These are phyloP conservation scores for Pyracantha coccinea DNA, from an alignment of 331 rosid species.

Conservation along the genomic window DNA sequence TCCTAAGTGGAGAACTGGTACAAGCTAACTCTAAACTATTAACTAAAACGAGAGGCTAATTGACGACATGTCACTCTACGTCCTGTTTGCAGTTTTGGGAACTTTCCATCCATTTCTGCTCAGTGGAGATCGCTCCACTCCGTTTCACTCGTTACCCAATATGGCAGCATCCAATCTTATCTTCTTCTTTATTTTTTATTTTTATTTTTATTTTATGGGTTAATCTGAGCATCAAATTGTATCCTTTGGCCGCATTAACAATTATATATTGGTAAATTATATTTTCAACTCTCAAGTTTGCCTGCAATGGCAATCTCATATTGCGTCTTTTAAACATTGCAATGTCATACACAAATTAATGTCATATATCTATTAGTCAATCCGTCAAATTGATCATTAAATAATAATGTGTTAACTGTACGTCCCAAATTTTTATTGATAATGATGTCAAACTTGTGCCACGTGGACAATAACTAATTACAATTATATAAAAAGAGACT, in stretches of 20 bases:
- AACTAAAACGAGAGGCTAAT: constrained; percentile 24
- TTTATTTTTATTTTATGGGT: too few relatives aligned
- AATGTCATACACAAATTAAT: neutral
- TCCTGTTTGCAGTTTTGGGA: constrained; percentile 41
- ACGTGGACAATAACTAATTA: too few relatives aligned
- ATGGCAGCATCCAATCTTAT: neutral
- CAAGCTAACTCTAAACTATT: constrained; percentile 32
- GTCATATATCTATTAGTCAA: too few relatives aligned
- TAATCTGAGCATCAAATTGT: neutral
- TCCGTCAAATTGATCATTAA: too few relatives aligned
- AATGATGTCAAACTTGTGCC: too few relatives aligned
- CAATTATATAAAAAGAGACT: too few relatives aligned
- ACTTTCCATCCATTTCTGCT: constrained; percentile 11
- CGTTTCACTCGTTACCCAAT: constrained; percentile 17
- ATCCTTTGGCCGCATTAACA: neutral
- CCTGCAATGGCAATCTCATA: neutral
- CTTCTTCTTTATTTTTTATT: too few relatives aligned
- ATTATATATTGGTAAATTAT: neutral
- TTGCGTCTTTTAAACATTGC: neutral
- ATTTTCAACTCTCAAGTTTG: neutral
- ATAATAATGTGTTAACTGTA: neutral
- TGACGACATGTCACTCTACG: constrained; percentile 22
- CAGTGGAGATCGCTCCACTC: neutral
- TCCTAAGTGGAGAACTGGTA: constrained; percentile 19
- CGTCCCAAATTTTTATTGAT: neutral